Percentiles rank a stretch among this genome's conserved stretches.
Conservation (phyloP, 1,139 yeast genomes). For the Scheffersomyces quercinus region DNA sequence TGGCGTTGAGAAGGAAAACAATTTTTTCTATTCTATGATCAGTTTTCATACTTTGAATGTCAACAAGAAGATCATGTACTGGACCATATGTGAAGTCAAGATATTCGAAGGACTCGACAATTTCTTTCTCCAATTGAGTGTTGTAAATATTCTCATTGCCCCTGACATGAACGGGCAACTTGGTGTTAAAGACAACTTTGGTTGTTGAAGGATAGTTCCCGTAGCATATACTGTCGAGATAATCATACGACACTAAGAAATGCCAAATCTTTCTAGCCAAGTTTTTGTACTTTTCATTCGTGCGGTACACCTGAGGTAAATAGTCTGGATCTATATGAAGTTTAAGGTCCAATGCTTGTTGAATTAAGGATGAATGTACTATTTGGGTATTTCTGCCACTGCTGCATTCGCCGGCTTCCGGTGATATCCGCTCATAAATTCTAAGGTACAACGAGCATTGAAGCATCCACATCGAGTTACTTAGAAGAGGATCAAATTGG, state of each 20-base stretch:
- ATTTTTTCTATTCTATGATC: background rate
- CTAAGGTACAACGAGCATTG: background rate
- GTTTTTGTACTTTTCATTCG: background rate
- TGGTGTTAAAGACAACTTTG: background rate
- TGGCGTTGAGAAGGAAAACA: background rate
- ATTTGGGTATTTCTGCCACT: background rate
- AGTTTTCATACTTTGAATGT: background rate
- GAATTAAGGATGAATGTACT: background rate
- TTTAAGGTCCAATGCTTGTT: background rate
- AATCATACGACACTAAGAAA: background rate
- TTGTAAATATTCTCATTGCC: background rate
- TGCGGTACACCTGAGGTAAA: background rate
- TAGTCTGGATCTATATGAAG: background rate
- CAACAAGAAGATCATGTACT: background rate
- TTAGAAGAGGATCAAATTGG: background rate
- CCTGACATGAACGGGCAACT: background rate
- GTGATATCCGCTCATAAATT: background rate
- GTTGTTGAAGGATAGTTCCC: constrained; percentile 1
- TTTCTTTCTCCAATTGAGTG: background rate
- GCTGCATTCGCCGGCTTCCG: background rate
- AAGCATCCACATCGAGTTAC: background rate
- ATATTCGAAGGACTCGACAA: background rate
- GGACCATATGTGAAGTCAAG: background rate
- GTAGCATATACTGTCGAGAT: background rate
- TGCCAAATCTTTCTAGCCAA: background rate